Percentiles rank a stretch among this genome's conserved stretches.
Conservation (phyloP, 2,329 filamentous ascomycete genomes). For the Dryadomyces sulphureus region DNA sequence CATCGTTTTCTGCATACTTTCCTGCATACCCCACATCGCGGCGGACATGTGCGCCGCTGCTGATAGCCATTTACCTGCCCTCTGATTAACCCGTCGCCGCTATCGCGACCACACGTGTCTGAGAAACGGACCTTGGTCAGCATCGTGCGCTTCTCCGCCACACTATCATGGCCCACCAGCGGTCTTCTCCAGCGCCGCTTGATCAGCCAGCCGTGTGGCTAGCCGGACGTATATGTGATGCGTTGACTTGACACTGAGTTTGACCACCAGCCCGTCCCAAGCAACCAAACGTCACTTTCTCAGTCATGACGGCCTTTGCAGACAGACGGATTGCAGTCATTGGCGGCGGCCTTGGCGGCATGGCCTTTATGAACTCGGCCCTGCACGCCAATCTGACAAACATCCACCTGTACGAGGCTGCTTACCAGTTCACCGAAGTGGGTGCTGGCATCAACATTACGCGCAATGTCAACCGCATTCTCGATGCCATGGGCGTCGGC, state of each 20-base stretch:
- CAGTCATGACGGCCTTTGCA: conserved; percentile 4
- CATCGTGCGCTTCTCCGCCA: background rate
- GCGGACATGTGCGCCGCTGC: background rate
- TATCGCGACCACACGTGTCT: background rate
- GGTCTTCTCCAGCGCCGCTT: background rate
- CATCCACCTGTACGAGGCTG: conserved; percentile 21
- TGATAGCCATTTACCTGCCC: background rate
- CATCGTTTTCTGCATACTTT: background rate
- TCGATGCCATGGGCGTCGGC: conserved; percentile 19
- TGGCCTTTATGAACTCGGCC: conserved; percentile 21
- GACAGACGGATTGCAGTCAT: conserved; percentile 19
- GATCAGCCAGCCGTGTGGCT: background rate
- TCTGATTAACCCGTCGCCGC: background rate
- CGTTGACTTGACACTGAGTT: no score
- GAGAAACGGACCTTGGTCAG: background rate
- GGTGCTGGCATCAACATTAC: conserved; percentile 21
- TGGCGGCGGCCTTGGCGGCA: conserved; percentile 24
- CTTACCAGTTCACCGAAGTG: conserved; percentile 18
- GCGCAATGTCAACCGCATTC: conserved; percentile 19
- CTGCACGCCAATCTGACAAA: conserved; percentile 15
- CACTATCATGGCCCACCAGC: background rate
- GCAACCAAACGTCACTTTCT: no score
- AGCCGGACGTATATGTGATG: background rate
- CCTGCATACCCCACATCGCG: background rate
- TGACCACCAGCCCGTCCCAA: no score